Conservation (phyloP, 805 yeast genomes). For the Nakazawaea wickerhamii region DNA sequence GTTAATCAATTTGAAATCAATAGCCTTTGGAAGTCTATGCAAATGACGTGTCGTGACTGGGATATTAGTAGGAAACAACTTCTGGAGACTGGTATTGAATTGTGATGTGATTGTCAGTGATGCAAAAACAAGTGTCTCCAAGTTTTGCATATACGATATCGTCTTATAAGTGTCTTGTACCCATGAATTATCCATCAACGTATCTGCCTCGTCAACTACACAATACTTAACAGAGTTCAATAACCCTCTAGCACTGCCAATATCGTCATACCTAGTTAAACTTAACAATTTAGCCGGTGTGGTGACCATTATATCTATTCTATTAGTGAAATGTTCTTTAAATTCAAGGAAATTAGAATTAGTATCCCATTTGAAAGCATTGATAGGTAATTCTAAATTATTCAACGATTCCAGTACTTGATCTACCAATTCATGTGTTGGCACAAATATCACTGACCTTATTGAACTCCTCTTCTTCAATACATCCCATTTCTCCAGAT, state of each 20-base stretch:
- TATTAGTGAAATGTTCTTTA: slow-evolving; percentile 37
- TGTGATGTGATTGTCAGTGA: slow-evolving; percentile 87
- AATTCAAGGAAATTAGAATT: slow-evolving; percentile 51
- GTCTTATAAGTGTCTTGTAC: slow-evolving; percentile 55
- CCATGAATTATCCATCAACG: slow-evolving; percentile 80
- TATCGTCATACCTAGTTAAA: slow-evolving; percentile 25
- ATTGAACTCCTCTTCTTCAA: slow-evolving; percentile 39
- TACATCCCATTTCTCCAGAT: slow-evolving; percentile 25
- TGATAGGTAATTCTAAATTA: slow-evolving; percentile 30
- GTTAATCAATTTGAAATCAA: slow-evolving; percentile 71
- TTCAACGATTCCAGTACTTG: slow-evolving; percentile 57
- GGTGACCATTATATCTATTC: slow-evolving; percentile 76
- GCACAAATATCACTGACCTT: slow-evolving; percentile 72
- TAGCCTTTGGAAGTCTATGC: slow-evolving; percentile 76
- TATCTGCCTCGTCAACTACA: slow-evolving; percentile 92
- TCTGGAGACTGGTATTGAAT: slow-evolving; percentile 56
- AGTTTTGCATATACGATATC: slow-evolving; percentile 41
- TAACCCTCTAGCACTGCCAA: slow-evolving; percentile 28
- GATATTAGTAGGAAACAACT: slow-evolving; percentile 58
- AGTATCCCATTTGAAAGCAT: slow-evolving; percentile 57
- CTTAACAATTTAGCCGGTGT: slow-evolving; percentile 71
- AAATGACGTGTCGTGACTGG: slow-evolving; percentile 74
- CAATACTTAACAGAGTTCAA: slow-evolving; percentile 47
- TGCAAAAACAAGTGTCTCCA: slow-evolving; percentile 66
- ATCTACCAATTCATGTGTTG: slow-evolving; percentile 82